Evolutionary conservation across 1,284 basidiomycete species (phyloP), one percentile per base, ranked within the genome.

Genomic region (Malassezia japonica): DNA sequence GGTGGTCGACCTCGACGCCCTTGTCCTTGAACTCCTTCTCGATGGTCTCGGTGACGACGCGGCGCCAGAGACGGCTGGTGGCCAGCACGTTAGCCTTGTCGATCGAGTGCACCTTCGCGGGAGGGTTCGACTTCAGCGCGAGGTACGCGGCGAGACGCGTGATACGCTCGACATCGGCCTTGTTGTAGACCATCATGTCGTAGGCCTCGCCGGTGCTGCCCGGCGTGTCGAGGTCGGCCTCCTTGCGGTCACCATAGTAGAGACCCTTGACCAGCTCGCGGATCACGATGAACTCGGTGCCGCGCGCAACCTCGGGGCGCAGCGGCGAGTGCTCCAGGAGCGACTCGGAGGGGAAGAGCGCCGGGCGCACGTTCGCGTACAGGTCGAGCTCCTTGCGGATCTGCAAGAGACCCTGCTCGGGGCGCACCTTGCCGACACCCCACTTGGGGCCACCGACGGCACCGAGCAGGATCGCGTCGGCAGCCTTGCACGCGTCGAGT

Each of bases 21-120:
- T 66, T 48, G 16, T 36, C 38, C 1, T 51, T 50, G 46, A 71
- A 72, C 47, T 72, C 62, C 4, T 34, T 28, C 46, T 71, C 67
- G 36, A 72, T 59, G 20, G 69, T 71, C 48, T 65, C 60, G 16
- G 61, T 63, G 13, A 71, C 70, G 18, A 70, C 67, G 72, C 84
- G 88, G 52, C 94, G 79, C 94, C 94, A 99, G 40, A 99, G 78
- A 41, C 94, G 79, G 34, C 87, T 92, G 65, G 84, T 89, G 33
- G 94, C 94, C 45, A 99, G 82, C 25, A 99, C 94, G 74, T 99
- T 99, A 50, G 94, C 94, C 77, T 99, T 99, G 79, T 99, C 94
- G 74, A 99, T 81, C 2, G 88, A 92, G 75, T 90, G 87, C 55
- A 99, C 83, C 39, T 82, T 79, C 40, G 92, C 79, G 16, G 92